Base-by-base conservation (phyloP, 1,284 basidiomycete genomes). In the Vanrija pseudolonga region DNA sequence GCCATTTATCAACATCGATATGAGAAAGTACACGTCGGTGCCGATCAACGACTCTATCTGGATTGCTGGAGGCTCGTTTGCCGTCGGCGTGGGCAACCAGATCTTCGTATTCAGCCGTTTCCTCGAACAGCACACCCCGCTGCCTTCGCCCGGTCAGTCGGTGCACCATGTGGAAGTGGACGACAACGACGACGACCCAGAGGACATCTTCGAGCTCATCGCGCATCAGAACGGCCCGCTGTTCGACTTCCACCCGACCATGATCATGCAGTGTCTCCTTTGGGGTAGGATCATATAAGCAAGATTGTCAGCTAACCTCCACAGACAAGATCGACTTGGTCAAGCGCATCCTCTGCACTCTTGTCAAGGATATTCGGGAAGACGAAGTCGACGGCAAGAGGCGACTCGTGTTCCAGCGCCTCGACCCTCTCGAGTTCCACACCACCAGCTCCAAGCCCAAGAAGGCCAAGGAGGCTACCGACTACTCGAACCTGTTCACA, bases 211-310 rank as follows among this genome's bases (percentile, higher is more conserved):
- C 60, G 88, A 92, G 66, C 81, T 88, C 63, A 88, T 91, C 41
- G 88, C 88, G 6, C 77, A 85, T 58, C 80, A 84, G 50, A 94
- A 92, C 70, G 90, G 89, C 0, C 90, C 91, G 2, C 76, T 96
- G 43, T 82, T 84, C 26, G 89, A 95, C 71, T 92, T 89, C 71
- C 89, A 95, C 74, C 92, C 92, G 3, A 90, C 93, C 64, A 87
- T 94, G 81, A 74, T 96, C 14, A 77, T 90, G n/a, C 93, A 95
- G 67, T 92, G 89, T 67, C 78, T 96, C 41, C 76, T 94, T 14
- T 94, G 92, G 90, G 86, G 91, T 93, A 61, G 57, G 83, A 61
- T 8, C 14, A 3, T 8, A 4, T 8, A 1, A 2, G 1, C 36
- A 36, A n/a, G n/a, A 9, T n/a, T 43, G 15, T n/a, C 14, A 8